A percentile compares a stretch with the other conserved stretches of the same genome.
Conservation (phyloP, 805 yeast species). For the Gaillardinia entomophila region DNA sequence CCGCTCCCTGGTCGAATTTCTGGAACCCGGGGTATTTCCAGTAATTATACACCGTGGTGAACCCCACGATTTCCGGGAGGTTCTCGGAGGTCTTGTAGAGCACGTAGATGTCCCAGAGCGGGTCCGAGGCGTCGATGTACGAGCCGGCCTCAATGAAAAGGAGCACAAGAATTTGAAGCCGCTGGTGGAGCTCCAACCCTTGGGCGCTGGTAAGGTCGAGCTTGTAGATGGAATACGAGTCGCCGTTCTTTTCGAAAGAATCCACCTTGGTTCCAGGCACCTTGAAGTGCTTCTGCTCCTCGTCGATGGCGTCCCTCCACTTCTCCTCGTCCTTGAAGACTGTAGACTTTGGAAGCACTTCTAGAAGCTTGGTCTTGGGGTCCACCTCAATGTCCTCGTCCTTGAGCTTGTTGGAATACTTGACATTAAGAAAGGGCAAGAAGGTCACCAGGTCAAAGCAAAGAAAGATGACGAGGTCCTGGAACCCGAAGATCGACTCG, state of each 20-base stretch:
- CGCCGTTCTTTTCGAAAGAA: conserved; percentile 28
- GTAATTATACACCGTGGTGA: conserved; percentile 76
- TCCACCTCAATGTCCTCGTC: conserved; percentile 51
- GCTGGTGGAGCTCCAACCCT: conserved; percentile 50
- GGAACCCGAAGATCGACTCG: conserved; percentile 82
- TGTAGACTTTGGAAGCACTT: conserved; percentile 57
- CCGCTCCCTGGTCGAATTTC: conserved; percentile 41
- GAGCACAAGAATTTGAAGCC: conserved; percentile 75
- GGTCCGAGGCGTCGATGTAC: conserved; percentile 71
- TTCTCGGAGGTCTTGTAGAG: conserved; percentile 26
- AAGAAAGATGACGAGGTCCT: conserved; percentile 57
- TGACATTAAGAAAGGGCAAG: conserved; percentile 63
- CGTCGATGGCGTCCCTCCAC: conserved; percentile 57
- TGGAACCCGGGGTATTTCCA: conserved; percentile 62
- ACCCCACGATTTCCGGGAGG: conserved; percentile 59
- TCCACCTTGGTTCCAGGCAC: conserved; percentile 36
- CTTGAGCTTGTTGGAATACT: conserved; percentile 46
- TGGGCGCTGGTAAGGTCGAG: conserved; percentile 33
- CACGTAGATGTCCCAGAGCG: conserved; percentile 74
- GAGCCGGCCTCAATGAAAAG: conserved; percentile 93
- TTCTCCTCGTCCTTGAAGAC: conserved; percentile 55
- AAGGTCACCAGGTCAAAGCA: conserved; percentile 72
- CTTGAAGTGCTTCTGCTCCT: conserved; percentile 39
- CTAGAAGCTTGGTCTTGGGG: conserved; percentile 47
- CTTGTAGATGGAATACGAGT: conserved; percentile 47